Base-by-base conservation (phyloP, 495 filamentous ascomycete genomes). In the Chaetomium cochliodes region DNA sequence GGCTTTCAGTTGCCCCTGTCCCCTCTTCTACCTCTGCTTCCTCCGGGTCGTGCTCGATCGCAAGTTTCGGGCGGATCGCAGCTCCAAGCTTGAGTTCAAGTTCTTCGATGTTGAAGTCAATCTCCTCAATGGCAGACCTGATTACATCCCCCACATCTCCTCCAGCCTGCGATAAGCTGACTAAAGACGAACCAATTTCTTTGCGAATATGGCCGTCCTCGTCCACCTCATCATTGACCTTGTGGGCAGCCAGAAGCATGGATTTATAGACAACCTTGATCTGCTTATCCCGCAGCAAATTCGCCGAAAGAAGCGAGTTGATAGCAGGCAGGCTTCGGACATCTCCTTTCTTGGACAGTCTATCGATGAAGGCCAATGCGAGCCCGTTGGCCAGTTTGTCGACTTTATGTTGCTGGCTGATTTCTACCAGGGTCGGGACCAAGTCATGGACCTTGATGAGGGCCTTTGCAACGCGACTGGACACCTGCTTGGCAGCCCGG, bases 381-480 rank as follows among this genome's bases (percentile, higher is more conserved):
- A 93, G 74, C 0, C 91, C 90, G 70, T 92, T 86, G 9, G 88
- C 81, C 28, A 97, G 78, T 59, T 86, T 88, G 25, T 90, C 90
- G 3, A 92, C 83, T 37, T 84, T 81, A 65, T 90, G 88, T 66
- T 87, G 82, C 50, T 79, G 72, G 5, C 84, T 80, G 65, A 96
- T 82, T 28, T 87, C 82, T 7, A 83, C 65, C 3, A 97, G 74
- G 13, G 84, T 79, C 18, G 77, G 70, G 26, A 83, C 74, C 2
- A 92, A 76, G 42, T 86, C 78, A 3, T 84, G 82, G 53, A 90
- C 70, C 44, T 87, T 87, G 49, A 91, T 72, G 13, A 97, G 70
- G 3, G 86, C 85, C 72, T 85, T 89, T 59, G 88, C 84, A 18
- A 93, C 86, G 56, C 84, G 80, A 65, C 82, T 83, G 0, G 93